Conservation (phyloP, 495 filamentous ascomycete genomes). For the Trichoderma orchidacearum region DNA sequence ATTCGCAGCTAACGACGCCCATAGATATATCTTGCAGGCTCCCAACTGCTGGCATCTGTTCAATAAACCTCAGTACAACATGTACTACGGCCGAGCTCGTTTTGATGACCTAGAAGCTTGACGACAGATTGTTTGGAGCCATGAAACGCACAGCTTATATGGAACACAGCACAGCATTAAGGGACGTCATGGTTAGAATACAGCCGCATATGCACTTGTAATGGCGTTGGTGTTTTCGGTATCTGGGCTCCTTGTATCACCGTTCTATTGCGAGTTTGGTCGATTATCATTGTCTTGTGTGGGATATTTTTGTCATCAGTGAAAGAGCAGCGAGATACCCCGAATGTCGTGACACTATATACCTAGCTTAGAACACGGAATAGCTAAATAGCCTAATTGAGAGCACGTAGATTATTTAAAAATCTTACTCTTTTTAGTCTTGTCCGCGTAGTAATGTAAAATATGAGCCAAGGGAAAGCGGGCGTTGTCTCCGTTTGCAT, state of each 20-base stretch:
- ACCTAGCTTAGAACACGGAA: not conserved
- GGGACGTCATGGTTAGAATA: too few species aligned
- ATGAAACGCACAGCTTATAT: too few species aligned
- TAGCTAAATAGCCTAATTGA: not conserved
- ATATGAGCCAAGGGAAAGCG: too few species aligned
- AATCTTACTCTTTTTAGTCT: too few species aligned
- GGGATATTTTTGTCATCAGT: not conserved
- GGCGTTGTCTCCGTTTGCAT: too few species aligned
- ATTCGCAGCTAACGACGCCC: not conserved
- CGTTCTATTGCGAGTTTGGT: not conserved
- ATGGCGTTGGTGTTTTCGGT: not conserved
- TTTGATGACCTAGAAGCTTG: not conserved
- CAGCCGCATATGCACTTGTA: too few species aligned
- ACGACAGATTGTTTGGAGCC: not conserved
- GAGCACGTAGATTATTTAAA: too few species aligned
- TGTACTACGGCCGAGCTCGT: not conserved
- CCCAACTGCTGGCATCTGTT: slow-evolving; percentile 37
- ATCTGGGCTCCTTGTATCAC: not conserved
- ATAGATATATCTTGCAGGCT: slow-evolving; percentile 35
- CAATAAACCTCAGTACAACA: slow-evolving; percentile 5
- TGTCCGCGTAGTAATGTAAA: too few species aligned
- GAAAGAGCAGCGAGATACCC: not conserved
- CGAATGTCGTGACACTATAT: not conserved
- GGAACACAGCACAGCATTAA: too few species aligned
- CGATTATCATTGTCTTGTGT: not conserved